Base-by-base conservation (phyloP, 2,329 filamentous ascomycete genomes). In the Lecanoromycetidae sp. region DNA sequence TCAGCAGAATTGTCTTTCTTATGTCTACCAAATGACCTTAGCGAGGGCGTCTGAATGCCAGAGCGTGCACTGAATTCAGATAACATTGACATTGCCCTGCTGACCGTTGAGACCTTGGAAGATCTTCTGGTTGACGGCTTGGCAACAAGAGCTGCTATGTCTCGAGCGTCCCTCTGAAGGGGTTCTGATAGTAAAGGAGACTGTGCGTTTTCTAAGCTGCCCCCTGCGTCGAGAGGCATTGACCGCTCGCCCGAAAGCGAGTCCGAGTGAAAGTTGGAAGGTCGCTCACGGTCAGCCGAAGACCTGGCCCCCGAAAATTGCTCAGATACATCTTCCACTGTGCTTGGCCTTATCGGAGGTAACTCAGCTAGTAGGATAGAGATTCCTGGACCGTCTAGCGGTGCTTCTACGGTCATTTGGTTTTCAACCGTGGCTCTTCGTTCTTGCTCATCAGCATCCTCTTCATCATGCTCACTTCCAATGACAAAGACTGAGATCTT, bases 51-150 rank as follows among this genome's bases (percentile, higher is more conserved):
- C 5, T 35, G 19, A 3, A 42, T 35, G 26, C 39, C 36, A 6
- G 44, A 36, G 17, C 49, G 49, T n/a, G 17, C 36, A 39, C 45
- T 51, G 15, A 45, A 27, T 17, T 41, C 34, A 30, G 49, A 51
- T 10, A 51, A 35, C 22, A 51, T 44, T 15, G 49, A 51, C 49
- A 51, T 44, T 12, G 49, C 45, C 19, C 45, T 44, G 26, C 40
- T 45, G n/a, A 40, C 35, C n/a, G 49, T 23, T 23, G 49, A 48
- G 15, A 20, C 9, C 22, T 37, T 43, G 8, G 25, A 33, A 22
- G 37, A 1, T 22, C 36, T 36, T 20, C 32, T 27, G n/a, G 30
- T 22, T 23, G 30, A 35, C 8, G 13, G 9, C 6, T 15, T n/a
- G 5, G n/a, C 5, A 7, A 22, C n/a, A 17, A 27, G 12, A 33